Evolutionary conservation across 495 filamentous ascomycete species (phyloP), one percentile per base, ranked within the genome.

Genomic region (Aspergillus taichungensis): DNA sequence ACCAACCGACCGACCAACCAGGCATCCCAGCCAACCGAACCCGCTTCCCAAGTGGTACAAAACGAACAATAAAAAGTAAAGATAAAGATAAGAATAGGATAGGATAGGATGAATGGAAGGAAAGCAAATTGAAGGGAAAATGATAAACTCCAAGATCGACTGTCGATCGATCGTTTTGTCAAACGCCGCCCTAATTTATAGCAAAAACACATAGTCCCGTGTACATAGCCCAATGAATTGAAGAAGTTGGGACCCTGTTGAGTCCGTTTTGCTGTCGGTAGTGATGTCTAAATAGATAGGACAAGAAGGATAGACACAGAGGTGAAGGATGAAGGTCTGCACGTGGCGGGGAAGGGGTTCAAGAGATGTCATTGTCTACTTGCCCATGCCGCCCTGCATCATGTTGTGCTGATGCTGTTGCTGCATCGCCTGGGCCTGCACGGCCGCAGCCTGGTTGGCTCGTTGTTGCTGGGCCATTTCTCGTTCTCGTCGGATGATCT

Each of bases 321-420:
- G 18, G 18, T 24, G 18, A 24, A 24, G 18, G 18, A 24, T 24
- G 18, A 4, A 24, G 4, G 18, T 24, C 2, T 24, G 18, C 18
- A 24, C 4, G 18, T 24, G 18, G 18, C 18, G 18, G 18, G 18
- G 18, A 18, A 40, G 37, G 37, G 36, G 29, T 8, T 47, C 34
- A 36, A 41, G 30, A 41, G 30, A 37, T 30, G 18, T 31, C 10
- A 27, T 9, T 9, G 29, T 33, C 57, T 53, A 68, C 33, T 62
- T 66, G 8, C 64, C 63, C 65, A 70, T 69, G 14, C 66, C 68
- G 48, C 68, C 68, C 32, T 70, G 66, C 71, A 68, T 71, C 62
- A 71, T 70, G 41, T 64, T 68, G 43, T 72, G 68, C 28, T 67
- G 61, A 41, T 68, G 70, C 46, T 75, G 68, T 45, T 70, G 64